These are phyloP conservation scores for Thelonectria discophora DNA, from an alignment of 2,329 filamentous ascomycete genomes.

Conservation along the genomic window DNA sequence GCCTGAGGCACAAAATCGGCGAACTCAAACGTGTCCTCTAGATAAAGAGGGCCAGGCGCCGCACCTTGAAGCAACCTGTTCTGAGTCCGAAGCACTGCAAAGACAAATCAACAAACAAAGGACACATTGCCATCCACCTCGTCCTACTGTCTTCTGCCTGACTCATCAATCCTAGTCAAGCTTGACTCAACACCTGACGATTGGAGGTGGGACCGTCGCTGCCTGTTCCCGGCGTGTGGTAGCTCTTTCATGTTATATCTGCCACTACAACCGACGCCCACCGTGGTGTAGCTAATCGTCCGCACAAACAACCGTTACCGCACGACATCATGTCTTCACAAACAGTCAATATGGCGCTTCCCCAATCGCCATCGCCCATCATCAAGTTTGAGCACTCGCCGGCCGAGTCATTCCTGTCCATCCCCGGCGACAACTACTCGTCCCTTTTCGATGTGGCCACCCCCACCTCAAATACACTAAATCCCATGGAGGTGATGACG, in stretches of 20 bases:
- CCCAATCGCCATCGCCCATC: slow-evolving; percentile 53
- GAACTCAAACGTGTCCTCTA: slow-evolving; percentile 44
- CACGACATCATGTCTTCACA: slow-evolving; percentile 26
- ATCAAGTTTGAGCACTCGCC: slow-evolving; percentile 65
- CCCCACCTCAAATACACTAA: slow-evolving; percentile 48
- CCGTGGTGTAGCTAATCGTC: slow-evolving; percentile 11
- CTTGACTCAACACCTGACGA: slow-evolving; percentile 39
- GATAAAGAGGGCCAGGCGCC: slow-evolving; percentile 48
- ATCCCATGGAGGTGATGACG: slow-evolving; percentile 61
- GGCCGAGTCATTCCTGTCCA: slow-evolving; percentile 63
- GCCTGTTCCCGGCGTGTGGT: slow-evolving; percentile 22
- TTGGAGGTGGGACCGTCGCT: slow-evolving; percentile 28
- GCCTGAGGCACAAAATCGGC: slow-evolving; percentile 43
- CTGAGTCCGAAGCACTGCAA: slow-evolving; percentile 9
- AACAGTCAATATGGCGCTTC: slow-evolving; percentile 51
- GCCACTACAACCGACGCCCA: slow-evolving; percentile 9
- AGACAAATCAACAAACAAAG: slow-evolving; percentile 29
- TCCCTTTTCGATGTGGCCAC: slow-evolving; percentile 56
- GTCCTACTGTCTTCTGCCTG: slow-evolving; percentile 32
- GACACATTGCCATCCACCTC: slow-evolving; percentile 43
- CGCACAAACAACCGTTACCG: slow-evolving; percentile 10
- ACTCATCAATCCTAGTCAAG: slow-evolving; percentile 33
- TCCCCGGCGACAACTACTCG: slow-evolving; percentile 58
- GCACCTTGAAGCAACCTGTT: slow-evolving; percentile 19
- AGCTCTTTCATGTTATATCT: slow-evolving; percentile 22